Evolutionary conservation across 768 basidiomycete genomes (phyloP).

Genomic region (Rhodotorula toruloides): DNA sequence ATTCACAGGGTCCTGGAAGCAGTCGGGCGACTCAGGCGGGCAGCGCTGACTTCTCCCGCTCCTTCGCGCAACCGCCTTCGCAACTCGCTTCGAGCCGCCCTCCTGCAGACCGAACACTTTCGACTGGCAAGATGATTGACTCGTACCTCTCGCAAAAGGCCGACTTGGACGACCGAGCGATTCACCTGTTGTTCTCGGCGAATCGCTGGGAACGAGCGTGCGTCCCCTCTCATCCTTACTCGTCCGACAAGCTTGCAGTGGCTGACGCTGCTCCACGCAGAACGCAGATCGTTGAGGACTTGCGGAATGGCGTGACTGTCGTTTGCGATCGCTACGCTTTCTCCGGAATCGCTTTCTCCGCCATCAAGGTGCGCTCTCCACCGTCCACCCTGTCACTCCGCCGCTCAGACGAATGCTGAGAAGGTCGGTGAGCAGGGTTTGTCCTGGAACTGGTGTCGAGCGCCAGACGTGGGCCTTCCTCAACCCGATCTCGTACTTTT

Average conservation of each 20-base stretch:
- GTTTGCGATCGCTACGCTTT: constrained; percentile 94
- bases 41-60: background rate
- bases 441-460: constrained; percentile 73
- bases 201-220: constrained; percentile 95
- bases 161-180: constrained; percentile 82
- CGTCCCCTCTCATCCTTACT: constrained; percentile 34
- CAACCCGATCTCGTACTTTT: constrained; percentile 83
- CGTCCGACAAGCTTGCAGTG: too few species aligned
- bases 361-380: constrained; percentile 48
- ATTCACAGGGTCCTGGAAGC: too few species aligned
- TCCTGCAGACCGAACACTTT: constrained; percentile 74
- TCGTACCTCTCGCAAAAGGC: constrained; percentile 75
- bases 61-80: background rate
- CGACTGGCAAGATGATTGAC: constrained; percentile 89
- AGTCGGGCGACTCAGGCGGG: too few species aligned
- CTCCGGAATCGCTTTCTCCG: constrained; percentile 81
- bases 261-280: background rate
- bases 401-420: background rate
- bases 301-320: constrained; percentile 64
- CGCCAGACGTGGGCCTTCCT: constrained; percentile 81
- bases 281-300: constrained; percentile 62
- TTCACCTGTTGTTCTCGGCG: constrained; percentile 91
- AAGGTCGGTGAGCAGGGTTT: constrained; percentile 49
- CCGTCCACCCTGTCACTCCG: background rate
- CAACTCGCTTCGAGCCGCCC: background rate